phyloP scores from a whole-genome alignment of 345 rosid genomes.

The Hibiscus tridactylites region DNA sequence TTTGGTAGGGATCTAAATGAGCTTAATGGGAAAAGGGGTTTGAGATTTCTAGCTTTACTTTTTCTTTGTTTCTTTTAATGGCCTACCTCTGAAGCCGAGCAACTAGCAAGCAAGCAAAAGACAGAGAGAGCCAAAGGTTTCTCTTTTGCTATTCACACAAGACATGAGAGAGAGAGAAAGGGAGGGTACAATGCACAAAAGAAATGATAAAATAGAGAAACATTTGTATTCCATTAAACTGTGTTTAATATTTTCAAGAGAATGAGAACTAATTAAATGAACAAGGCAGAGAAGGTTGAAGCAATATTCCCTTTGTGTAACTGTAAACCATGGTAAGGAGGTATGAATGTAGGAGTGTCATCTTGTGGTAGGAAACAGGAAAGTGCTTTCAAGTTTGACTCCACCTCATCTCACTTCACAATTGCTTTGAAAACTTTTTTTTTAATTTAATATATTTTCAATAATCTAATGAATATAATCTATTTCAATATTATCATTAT shows the following conservation, averaged over 20 bases:
- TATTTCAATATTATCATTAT: no score
- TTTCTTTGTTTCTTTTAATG: neutral
- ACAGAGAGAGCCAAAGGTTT: neutral
- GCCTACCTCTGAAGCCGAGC: neutral
- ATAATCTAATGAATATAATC: no score
- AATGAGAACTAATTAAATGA: neutral
- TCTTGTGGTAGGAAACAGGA: neutral
- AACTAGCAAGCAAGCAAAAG: constrained; percentile 13
- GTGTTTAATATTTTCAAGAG: neutral
- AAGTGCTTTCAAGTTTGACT: neutral
- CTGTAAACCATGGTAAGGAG: neutral
- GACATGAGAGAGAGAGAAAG: no score
- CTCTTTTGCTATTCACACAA: constrained; percentile 11
- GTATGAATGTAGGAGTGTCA: neutral
- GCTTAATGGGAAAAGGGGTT: constrained; percentile 3
- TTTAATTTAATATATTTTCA: neutral
- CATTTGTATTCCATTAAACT: neutral
- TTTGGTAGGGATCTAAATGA: constrained; percentile 9
- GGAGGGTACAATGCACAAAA: constrained; percentile 6
- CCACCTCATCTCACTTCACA: neutral
- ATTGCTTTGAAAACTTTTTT: neutral
- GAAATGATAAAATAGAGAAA: neutral
- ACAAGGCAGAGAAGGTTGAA: constrained; percentile 1
- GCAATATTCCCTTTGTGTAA: neutral
- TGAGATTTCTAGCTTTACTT: neutral